These are phyloP conservation scores for Phaeosphaeria sp. DNA, from an alignment of 2,329 filamentous ascomycete species.

Conservation along the genomic window DNA sequence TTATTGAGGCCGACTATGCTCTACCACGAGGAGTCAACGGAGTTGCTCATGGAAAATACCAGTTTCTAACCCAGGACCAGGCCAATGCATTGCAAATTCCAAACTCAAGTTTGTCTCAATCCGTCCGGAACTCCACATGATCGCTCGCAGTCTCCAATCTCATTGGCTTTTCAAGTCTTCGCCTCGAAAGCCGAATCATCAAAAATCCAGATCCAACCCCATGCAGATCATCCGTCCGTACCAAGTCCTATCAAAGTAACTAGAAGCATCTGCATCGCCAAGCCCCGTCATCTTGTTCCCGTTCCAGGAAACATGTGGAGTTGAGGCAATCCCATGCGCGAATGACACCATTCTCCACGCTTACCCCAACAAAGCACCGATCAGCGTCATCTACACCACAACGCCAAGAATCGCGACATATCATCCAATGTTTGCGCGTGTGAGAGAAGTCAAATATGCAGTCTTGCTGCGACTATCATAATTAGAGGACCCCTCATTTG, in stretches of 20 bases:
- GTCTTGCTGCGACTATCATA: not conserved
- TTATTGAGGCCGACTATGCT: not conserved
- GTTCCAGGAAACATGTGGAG: not conserved
- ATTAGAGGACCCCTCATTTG: not conserved
- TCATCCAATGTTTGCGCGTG: conserved; percentile 30
- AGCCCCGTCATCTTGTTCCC: not conserved
- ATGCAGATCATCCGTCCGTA: not conserved
- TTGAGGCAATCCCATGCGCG: conserved; percentile 16
- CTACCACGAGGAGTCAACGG: not conserved
- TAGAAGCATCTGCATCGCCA: not conserved
- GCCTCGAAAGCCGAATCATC: no score
- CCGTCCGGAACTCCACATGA: no score
- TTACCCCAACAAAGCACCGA: conserved; percentile 15
- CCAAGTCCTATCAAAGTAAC: not conserved
- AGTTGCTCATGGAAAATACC: not conserved
- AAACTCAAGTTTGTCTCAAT: no score
- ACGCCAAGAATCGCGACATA: conserved; percentile 37
- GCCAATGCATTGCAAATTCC: no score
- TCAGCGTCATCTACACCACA: conserved; percentile 27
- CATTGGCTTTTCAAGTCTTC: no score
- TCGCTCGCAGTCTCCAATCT: not conserved
- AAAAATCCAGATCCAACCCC: no score
- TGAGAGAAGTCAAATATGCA: not conserved
- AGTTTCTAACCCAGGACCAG: not conserved
- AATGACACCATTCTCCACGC: conserved; percentile 22